Base-by-base conservation (phyloP, 1,284 basidiomycete genomes). In the Marasmius tenuissimus region DNA sequence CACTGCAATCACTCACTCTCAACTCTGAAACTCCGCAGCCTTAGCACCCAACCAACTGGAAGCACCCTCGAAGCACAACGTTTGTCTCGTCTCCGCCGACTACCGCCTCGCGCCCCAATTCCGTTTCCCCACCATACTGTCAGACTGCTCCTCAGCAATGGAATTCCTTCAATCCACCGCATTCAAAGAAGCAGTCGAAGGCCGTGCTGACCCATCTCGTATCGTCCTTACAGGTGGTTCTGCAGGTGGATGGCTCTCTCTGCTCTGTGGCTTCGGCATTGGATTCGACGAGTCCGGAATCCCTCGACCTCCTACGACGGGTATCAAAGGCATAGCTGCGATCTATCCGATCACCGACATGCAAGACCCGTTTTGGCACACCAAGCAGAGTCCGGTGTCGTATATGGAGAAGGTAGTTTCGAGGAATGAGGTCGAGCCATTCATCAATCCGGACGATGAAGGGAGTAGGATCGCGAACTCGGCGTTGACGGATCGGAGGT, bases 51-150 rank as follows among this genome's bases (percentile, higher is more conserved):
- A 78, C 61, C 75, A 74, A 61, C 67, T 73, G 11, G 48, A 61
- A 5, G 73, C 75, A 1, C 72, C 75, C 2, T 63, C 67, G 1
- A 73, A 67, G 27, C 70, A 76, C 60, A 69, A 71, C 49, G 56
- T 76, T 50, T 73, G 72, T 60, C 40, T 78, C 16, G 63, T 77
- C 11, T 75, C 74, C 16, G 66, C 72, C 2, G 76, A 78, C 62
- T 78, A 78, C 57, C 71, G 76, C 1, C 72, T 77, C 6, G 76
- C 76, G 0, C 76, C 76, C 10, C 76, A 78, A 66, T 74, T 74
- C 2, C 70, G 73, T 20, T 59, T 78, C 9, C 76, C 76, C 2
- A 70, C 62, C 0, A 75, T 78, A 18, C 68, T 77, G 3, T 65
- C 73, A 1, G 76, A 78, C 60, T 76, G 75, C 60, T 68, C 67